Evolutionary conservation across 2,329 filamentous ascomycete species (phyloP).

Genomic region (Botrytis tulipae): DNA sequence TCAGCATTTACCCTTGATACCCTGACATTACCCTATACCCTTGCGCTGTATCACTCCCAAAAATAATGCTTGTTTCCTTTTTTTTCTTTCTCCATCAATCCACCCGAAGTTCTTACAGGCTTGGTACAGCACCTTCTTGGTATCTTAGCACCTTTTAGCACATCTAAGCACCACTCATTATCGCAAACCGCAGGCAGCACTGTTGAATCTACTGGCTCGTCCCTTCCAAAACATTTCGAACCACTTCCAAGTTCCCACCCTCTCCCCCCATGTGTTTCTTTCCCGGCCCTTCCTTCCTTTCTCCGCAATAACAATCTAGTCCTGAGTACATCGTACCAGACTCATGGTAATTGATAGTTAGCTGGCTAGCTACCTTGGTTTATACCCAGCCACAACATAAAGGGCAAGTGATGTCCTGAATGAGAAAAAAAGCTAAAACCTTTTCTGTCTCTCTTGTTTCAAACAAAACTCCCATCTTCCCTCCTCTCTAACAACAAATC

Average conservation of each 20-base stretch:
- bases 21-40: not conserved
- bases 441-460: not conserved
- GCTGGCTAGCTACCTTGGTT: not conserved
- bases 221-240: not conserved
- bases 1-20: not conserved
- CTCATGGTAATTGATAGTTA: not conserved
- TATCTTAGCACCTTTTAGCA: not conserved
- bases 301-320: not conserved
- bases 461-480: not conserved
- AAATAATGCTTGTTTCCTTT: slow-evolving; percentile 13
- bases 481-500: not conserved
- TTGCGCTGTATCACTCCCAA: slow-evolving; percentile 7
- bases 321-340: not conserved
- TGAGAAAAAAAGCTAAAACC: not conserved
- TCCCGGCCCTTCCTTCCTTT: not conserved
- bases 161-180: not conserved
- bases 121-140: not conserved
- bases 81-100: not conserved
- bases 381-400: slow-evolving; percentile 10
- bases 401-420: slow-evolving; percentile 9
- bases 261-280: not conserved
- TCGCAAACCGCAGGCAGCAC: slow-evolving; percentile 2
- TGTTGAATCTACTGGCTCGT: not conserved
- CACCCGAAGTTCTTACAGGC: not conserved
- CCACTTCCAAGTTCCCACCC: not conserved